phyloP scores from a whole-genome alignment of 352 stramenopile genomes.

The Pythium phragmiticola region DNA sequence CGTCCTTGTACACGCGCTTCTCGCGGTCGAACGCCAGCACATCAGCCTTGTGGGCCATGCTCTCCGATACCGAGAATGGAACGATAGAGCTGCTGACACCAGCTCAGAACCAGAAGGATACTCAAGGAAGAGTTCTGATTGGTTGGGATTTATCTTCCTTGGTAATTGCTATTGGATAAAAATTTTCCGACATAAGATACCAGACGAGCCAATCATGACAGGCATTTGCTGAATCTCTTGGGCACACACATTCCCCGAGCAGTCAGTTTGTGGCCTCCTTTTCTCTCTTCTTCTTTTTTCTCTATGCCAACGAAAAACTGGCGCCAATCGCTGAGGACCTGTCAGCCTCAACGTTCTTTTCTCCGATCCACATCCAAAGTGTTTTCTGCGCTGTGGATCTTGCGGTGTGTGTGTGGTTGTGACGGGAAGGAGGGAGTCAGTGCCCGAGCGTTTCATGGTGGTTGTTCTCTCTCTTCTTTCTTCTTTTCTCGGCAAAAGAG shows the following conservation, averaged over 20 bases:
- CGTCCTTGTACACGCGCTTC: slow-evolving; percentile 77
- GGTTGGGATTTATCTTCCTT: not conserved
- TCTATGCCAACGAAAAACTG: slow-evolving; percentile 8
- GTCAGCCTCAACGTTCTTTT: slow-evolving; percentile 6
- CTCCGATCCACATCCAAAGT: slow-evolving; percentile 1
- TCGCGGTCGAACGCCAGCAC: slow-evolving; percentile 66
- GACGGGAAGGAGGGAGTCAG: slow-evolving; percentile 12
- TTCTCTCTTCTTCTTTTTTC: not conserved
- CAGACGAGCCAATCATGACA: slow-evolving; percentile 19
- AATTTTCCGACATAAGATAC: not conserved
- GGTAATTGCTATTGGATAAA: not conserved
- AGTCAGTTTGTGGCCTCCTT: not conserved
- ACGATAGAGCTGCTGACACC: not conserved
- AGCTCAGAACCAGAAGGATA: slow-evolving; percentile 4
- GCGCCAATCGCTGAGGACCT: not conserved
- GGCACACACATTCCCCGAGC: not conserved
- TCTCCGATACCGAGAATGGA: not conserved
- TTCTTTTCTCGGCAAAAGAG: not conserved
- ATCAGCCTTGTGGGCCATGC: slow-evolving; percentile 47
- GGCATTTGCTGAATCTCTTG: slow-evolving; percentile 8
- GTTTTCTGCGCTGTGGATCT: slow-evolving; percentile 1
- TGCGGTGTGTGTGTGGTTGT: slow-evolving; percentile 12
- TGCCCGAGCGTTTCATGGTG: slow-evolving; percentile 14
- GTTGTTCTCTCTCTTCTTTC: not conserved
- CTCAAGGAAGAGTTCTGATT: not conserved